Conservation (phyloP, 1,284 basidiomycete species). For the Microbotryum scabiosae region DNA sequence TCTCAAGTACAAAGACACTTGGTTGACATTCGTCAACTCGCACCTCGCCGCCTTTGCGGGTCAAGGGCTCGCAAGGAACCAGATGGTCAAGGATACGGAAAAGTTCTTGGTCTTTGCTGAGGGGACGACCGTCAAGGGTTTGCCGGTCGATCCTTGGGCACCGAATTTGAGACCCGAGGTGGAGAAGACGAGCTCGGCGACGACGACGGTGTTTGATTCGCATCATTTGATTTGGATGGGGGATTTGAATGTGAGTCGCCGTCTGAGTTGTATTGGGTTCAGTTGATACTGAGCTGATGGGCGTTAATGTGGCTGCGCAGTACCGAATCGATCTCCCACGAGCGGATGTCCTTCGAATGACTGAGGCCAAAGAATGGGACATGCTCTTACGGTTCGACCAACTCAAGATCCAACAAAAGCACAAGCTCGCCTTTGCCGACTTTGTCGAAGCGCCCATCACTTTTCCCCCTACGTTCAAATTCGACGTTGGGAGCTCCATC, state of each 20-base stretch:
- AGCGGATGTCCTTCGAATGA: constrained; percentile 63
- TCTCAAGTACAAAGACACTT: constrained; percentile 75
- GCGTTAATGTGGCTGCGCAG: constrained; percentile 52
- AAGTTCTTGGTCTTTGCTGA: constrained; percentile 59
- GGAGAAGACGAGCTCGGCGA: background rate
- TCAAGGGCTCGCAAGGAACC: constrained; percentile 71
- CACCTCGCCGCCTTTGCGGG: constrained; percentile 92
- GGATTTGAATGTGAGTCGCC: constrained; percentile 19
- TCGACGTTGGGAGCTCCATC: constrained; percentile 64
- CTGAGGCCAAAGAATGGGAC: constrained; percentile 56
- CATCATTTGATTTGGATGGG: constrained; percentile 57
- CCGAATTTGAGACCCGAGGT: constrained; percentile 6
- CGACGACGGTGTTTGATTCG: constrained; percentile 1
- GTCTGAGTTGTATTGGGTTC: background rate
- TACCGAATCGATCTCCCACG: constrained; percentile 88
- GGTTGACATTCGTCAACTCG: constrained; percentile 87
- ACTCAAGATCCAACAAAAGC: constrained; percentile 21
- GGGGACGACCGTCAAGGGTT: constrained; percentile 21
- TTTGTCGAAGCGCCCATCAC: constrained; percentile 24
- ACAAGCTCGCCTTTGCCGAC: constrained; percentile 22
- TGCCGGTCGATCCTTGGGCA: constrained; percentile 30
- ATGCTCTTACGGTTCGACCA: constrained; percentile 67
- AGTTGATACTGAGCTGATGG: constrained; percentile 3
- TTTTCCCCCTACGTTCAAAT: constrained; percentile 83
- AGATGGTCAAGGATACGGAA: constrained; percentile 76